Percentiles rank a stretch among this genome's conserved stretches.
phyloP scores from a whole-genome alignment of 192 early-diverging fungal species.

The Entomortierella beljakovae region DNA sequence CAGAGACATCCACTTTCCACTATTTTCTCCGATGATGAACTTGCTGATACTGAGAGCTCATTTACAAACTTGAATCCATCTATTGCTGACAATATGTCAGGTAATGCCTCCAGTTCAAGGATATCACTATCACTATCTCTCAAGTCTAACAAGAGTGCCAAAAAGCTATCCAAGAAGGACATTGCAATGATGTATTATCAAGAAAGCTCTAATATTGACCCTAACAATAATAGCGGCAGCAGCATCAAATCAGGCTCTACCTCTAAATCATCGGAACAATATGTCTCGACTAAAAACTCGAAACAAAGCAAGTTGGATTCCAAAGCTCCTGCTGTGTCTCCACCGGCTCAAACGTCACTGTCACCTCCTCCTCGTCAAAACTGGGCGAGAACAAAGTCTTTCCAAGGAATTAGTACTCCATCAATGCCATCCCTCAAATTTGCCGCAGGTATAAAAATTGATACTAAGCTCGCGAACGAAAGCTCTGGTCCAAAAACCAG shows the following conservation, averaged over 20 bases:
- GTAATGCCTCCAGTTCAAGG: not conserved
- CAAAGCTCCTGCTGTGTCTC: not conserved
- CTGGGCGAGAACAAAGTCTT: conserved; percentile 40
- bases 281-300: too few species aligned
- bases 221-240: not conserved
- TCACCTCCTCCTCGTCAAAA: conserved; percentile 50
- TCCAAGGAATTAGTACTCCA: conserved; percentile 10
- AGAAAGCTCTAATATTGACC: not conserved
- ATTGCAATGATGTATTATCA: not conserved
- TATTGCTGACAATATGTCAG: not conserved
- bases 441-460: conserved; percentile 1
- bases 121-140: not conserved
- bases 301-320: not conserved
- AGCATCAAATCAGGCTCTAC: conserved; percentile 20
- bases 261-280: too few species aligned
- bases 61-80: not conserved
- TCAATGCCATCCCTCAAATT: not conserved
- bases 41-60: not conserved
- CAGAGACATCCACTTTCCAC: conserved; percentile 18
- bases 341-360: conserved; percentile 22
- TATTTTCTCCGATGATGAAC: not conserved
- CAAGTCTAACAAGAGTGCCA: conserved; percentile 4
- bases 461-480: conserved; percentile 27
- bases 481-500: not conserved
- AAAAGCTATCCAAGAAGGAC: conserved; percentile 16